phyloP scores from a whole-genome alignment of 495 filamentous ascomycete genomes.

The Endocarpon pusillum region DNA sequence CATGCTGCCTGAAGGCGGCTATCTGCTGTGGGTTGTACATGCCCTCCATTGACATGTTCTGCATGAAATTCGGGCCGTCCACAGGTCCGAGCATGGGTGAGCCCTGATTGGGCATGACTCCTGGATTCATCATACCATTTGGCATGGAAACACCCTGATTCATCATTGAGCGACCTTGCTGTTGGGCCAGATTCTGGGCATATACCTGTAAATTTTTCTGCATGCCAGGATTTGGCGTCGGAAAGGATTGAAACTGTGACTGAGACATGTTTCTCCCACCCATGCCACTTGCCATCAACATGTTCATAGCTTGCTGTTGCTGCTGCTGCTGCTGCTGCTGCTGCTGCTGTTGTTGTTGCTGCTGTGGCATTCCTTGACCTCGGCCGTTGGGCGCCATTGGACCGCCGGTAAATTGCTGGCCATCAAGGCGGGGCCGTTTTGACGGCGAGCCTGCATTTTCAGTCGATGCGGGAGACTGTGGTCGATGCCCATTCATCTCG shows the following conservation, averaged over 20 bases:
- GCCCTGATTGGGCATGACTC: slow-evolving; percentile 46
- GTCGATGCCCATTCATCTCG: slow-evolving; percentile 67
- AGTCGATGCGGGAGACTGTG: slow-evolving; percentile 61
- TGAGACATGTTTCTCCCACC: slow-evolving; percentile 54
- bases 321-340: no score
- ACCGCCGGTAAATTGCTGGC: slow-evolving; percentile 51
- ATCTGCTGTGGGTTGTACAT: slow-evolving; percentile 26
- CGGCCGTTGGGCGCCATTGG: slow-evolving; percentile 69
- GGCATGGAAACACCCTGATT: slow-evolving; percentile 59
- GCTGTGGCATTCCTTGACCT: slow-evolving; percentile 51
- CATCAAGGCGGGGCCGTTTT: slow-evolving; percentile 80
- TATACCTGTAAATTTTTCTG: slow-evolving; percentile 81
- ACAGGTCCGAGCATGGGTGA: slow-evolving; percentile 67
- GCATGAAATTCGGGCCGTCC: slow-evolving; percentile 42
- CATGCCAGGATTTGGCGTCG: slow-evolving; percentile 36
- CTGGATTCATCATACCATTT: slow-evolving; percentile 41
- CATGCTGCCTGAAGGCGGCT: slow-evolving; percentile 30
- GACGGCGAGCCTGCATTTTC: slow-evolving; percentile 86
- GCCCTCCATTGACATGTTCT: slow-evolving; percentile 29
- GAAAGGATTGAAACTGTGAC: slow-evolving; percentile 61
- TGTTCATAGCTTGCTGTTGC: slow-evolving; percentile 34
- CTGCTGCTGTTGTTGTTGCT: slow-evolving; percentile 45
- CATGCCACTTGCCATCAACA: slow-evolving; percentile 64
- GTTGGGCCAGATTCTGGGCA: slow-evolving; percentile 63
- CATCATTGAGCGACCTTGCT: slow-evolving; percentile 45